phyloP scores from a whole-genome alignment of 2,329 filamentous ascomycete genomes.

The Arthrobotrys sinensis region DNA sequence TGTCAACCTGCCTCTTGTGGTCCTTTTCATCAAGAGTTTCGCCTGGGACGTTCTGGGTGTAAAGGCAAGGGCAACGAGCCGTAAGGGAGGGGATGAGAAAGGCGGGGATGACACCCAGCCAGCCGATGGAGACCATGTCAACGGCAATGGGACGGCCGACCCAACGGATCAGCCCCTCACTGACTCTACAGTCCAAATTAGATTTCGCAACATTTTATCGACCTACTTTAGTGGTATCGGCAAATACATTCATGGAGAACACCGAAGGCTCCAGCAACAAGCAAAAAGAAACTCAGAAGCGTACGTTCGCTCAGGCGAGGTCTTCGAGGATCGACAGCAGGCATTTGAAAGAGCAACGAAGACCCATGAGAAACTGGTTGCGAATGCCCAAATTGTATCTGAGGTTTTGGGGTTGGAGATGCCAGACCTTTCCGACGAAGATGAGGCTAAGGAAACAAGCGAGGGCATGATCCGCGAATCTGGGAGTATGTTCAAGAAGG shows the following conservation, averaged over 20 bases:
- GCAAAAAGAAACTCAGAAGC: constrained; percentile 96
- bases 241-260: constrained; percentile 87
- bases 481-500: constrained; percentile 67
- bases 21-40: constrained; percentile 96
- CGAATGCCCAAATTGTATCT: constrained; percentile 91
- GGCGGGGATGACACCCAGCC: constrained; percentile 68
- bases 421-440: constrained; percentile 90
- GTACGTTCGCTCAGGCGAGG: constrained; percentile 97
- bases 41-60: constrained; percentile 94
- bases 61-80: constrained; percentile 80
- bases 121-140: constrained; percentile 62
- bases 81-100: constrained; percentile 84
- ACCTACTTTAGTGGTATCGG: constrained; percentile 96
- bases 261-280: constrained; percentile 88
- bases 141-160: constrained; percentile 68
- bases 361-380: constrained; percentile 87
- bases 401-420: constrained; percentile 91
- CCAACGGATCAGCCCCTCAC: constrained; percentile 70
- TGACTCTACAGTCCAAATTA: constrained; percentile 83
- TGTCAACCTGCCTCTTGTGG: constrained; percentile 88
- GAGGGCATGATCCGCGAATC: constrained; percentile 78
- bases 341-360: constrained; percentile 97
- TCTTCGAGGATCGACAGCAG: constrained; percentile 95
- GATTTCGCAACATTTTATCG: constrained; percentile 86
- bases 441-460: constrained; percentile 76